These are phyloP conservation scores for Spatholobus suberectus DNA, from an alignment of 306 rosid species.

Conservation along the genomic window DNA sequence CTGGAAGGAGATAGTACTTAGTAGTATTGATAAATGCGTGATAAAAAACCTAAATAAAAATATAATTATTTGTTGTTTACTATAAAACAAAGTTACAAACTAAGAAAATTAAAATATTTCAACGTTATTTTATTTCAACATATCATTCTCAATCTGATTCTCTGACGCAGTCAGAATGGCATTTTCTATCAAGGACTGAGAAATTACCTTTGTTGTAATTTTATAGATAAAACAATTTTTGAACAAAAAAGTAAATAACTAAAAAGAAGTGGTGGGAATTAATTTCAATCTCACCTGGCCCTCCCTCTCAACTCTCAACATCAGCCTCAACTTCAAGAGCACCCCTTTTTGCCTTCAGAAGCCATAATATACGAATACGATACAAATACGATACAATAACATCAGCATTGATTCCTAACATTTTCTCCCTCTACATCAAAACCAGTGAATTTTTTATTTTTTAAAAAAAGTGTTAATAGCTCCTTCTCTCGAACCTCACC, in stretches of 20 bases:
- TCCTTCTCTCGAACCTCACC: not conserved
- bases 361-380: not conserved
- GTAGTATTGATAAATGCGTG: no score
- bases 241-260: not conserved
- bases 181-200: not conserved
- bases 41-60: no score
- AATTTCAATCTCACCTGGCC: not conserved
- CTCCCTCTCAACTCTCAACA: not conserved
- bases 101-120: no score
- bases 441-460: no score
- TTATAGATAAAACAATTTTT: not conserved
- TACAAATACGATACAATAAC: not conserved
- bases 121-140: not conserved
- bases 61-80: no score
- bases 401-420: not conserved
- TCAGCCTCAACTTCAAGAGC: not conserved
- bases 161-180: not conserved
- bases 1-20: no score
- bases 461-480: not conserved
- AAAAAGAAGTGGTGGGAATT: constrained; percentile 10
- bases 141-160: not conserved
- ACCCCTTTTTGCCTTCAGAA: not conserved
- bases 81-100: no score
- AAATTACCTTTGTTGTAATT: not conserved
- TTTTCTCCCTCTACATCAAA: not conserved